Evolutionary conservation across 2,329 filamentous ascomycete genomes (phyloP), one percentile per base, ranked within the genome.

Genomic region (Alternaria sp.): DNA sequence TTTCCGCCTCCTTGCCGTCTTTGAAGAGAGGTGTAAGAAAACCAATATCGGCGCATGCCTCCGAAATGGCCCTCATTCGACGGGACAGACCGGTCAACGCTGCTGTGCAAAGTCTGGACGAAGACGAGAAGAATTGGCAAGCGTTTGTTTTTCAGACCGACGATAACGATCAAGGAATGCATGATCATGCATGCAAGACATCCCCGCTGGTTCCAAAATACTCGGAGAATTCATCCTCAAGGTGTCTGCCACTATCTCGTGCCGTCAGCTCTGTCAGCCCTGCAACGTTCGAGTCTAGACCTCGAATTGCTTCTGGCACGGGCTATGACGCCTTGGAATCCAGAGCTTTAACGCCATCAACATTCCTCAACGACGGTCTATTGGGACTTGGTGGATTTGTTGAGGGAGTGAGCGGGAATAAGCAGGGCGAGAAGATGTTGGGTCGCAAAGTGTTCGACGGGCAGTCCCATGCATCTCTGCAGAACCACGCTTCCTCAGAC

Each of bases 121-220:
- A 69, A 12, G 67, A 71, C 44, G 77, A 79, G 52, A 61, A 62
- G 52, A 57, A 77, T 32, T 81, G 79, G 79, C 75, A 64, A 66
- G 69, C 57, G 12, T 77, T 79, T 46, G 74, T 78, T 25, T 74
- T 79, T 47, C 74, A 70, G 19, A 69, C 67, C 44, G 69, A 72
- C 26, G 30, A 62, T 45, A 47, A 30, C 40, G 26, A 50, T 28
- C 59, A 64, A 25, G 58, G 44, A 21, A 47, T 55, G 23, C 32
- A 59, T 43, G 54, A 45, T 58, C 32, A 51, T 46, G 28, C 51
- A 23, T 40, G 57, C 8, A 32, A 36, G 19, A 66, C 55, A 26
- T 30, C 17, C 32, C 21, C 52, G 26, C 15, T 55, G 30, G 30
- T 57, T 40, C 52, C 54, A 56, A 61, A 46, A 54, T 52, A 46